Conservation (phyloP, 805 yeast genomes). For the Naumovozyma castellii region DNA sequence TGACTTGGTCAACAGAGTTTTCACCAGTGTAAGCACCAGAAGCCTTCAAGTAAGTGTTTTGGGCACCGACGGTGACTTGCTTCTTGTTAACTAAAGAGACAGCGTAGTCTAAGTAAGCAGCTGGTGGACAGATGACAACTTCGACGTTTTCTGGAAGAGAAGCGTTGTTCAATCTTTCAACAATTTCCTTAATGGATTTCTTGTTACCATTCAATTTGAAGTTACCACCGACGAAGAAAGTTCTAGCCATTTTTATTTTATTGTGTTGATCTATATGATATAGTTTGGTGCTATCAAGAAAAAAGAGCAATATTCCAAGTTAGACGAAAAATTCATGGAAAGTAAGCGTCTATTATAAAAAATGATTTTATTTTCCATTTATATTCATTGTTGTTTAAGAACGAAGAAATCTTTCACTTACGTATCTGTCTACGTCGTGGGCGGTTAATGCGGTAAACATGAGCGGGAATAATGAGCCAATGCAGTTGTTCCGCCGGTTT, state of each 20-base stretch:
- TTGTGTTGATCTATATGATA: conserved; percentile 1
- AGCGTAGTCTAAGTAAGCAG: conserved; percentile 79
- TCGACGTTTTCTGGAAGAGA: conserved; percentile 69
- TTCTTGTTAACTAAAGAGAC: conserved; percentile 56
- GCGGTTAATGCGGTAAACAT: too few species aligned
- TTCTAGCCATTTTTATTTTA: conserved; percentile 52
- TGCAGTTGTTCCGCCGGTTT: too few species aligned
- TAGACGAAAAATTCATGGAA: too few species aligned
- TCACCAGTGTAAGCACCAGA: conserved; percentile 99
- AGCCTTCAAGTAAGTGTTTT: conserved; percentile 78
- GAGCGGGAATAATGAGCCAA: too few species aligned
- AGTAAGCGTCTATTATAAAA: too few species aligned
- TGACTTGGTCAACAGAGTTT: conserved; percentile 75
- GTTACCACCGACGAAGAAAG: conserved; percentile 98
- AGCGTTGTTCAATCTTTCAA: conserved; percentile 73
- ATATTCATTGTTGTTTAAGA: too few species aligned
- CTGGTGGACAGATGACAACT: conserved; percentile 95
- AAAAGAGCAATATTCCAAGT: too few species aligned
- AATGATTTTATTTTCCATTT: too few species aligned
- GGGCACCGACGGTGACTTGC: conserved; percentile 78
- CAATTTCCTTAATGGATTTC: conserved; percentile 72
- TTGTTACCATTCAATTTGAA: conserved; percentile 97
- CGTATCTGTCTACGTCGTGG: too few species aligned
- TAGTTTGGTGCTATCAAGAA: conserved; percentile 1
- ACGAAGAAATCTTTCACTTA: too few species aligned